Conservation (phyloP, 352 stramenopile genomes). For the Phytophthora brassicae region DNA sequence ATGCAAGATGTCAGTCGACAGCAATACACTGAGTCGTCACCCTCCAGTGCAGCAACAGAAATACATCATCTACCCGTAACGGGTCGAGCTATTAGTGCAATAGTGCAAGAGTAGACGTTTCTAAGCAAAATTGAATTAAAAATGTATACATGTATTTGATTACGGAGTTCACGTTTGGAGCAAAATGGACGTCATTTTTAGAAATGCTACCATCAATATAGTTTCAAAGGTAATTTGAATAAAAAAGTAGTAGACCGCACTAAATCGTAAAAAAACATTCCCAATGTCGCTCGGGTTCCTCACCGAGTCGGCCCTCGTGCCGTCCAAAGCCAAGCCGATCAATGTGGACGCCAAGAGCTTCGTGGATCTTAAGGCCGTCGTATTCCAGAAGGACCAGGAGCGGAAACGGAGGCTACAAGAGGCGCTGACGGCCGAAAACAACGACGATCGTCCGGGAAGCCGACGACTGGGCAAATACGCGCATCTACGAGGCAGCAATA, state of each 20-base stretch:
- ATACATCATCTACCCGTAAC: slow-evolving; percentile 4
- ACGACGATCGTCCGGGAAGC: slow-evolving; percentile 7
- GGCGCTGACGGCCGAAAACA: slow-evolving; percentile 30
- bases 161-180: neutral
- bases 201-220: no score
- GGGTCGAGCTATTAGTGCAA: no score
- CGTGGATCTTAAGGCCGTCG: slow-evolving; percentile 79
- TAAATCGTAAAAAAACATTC: slow-evolving; percentile 1
- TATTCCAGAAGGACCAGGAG: slow-evolving; percentile 86
- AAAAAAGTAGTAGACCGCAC: no score
- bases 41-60: neutral
- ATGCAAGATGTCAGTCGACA: neutral
- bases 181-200: neutral
- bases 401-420: slow-evolving; percentile 53
- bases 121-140: no score
- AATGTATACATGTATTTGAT: no score
- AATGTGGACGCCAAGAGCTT: slow-evolving; percentile 85
- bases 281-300: slow-evolving; percentile 90
- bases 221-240: no score
- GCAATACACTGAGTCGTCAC: neutral
- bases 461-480: slow-evolving; percentile 45
- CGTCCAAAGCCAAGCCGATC: slow-evolving; percentile 89
- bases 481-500: slow-evolving; percentile 37
- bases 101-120: no score
- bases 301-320: slow-evolving; percentile 91